Evolutionary conservation across 805 yeast species (phyloP), one percentile per base, ranked within the genome.

Genomic region (Metschnikowia bowlesiae): DNA sequence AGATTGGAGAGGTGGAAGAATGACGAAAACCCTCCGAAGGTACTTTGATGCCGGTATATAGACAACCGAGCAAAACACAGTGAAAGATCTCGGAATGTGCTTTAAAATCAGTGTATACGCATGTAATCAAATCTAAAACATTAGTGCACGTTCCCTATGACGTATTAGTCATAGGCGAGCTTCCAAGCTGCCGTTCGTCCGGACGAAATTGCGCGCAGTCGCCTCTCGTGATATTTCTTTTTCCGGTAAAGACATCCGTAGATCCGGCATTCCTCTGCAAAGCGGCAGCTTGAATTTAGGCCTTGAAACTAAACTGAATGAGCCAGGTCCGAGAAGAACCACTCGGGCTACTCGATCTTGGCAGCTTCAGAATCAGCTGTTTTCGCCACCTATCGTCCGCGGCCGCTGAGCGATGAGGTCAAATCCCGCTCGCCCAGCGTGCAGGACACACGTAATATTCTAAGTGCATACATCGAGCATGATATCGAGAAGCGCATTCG

Each of bases 1-100:
- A 54, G 73, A 36, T 52, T 60, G 30, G 57, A 58, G 33, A 44
- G 51, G 47, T 68, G 71, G 73, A 53, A 54, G 28, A 46, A 52
- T 7, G 49, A 58, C 38, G 70, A 68, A 39, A 31, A 45, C 6
- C 58, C 62, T 22, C 62, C 62, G 7, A 53, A 46, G 28, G 50
- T 45, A 11, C 33, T 44, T 29, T 44, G 13, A 41, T 22, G 22
- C 5, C 22, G 5, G 22, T 22, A 22, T 22, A 22, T 4, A 22
- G 22, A 22, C 22, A 4, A 22, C 22, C 22, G 22, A 22, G 22
- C 22, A 22, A 22, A 22, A 22, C 22, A 22, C 22, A 22, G 22
- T 22, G 22, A 22, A 4, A 22, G 22, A 22, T 22, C 22, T 29
- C n/a, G 29, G 22, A 58, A 46, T 53, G 14, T 8, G 32, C 29